Percentiles rank a stretch among this genome's conserved stretches.
Evolutionary conservation across 2,329 filamentous ascomycete species (phyloP).

Genomic region (Fusarium sp.): DNA sequence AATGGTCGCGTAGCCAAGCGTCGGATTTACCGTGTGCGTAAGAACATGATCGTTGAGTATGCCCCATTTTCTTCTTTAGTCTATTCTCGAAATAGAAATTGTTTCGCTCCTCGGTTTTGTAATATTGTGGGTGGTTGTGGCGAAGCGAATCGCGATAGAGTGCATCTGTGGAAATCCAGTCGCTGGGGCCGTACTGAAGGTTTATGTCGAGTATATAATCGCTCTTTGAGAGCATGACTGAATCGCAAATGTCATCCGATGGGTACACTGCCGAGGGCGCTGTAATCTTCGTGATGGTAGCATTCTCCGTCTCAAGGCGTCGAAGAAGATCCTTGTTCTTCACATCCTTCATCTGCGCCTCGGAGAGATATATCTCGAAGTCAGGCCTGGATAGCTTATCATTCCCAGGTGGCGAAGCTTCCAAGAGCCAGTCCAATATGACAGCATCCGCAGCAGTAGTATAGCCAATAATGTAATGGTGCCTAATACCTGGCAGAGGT

Average conservation of each 20-base stretch:
- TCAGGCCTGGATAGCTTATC: neutral
- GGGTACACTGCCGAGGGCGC: accelerated
- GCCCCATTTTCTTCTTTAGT: neutral
- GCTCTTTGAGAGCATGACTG: neutral
- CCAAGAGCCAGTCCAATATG: neutral
- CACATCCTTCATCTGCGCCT: neutral
- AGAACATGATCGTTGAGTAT: neutral
- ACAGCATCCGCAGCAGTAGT: neutral
- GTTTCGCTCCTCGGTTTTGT: neutral
- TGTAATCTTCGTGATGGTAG: accelerated
- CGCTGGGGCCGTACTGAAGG: neutral
- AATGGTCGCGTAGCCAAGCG: neutral
- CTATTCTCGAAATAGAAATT: neutral
- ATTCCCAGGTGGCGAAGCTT: accelerated
- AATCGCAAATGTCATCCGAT: neutral
- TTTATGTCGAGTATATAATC: conserved; percentile 9
- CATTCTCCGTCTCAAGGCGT: neutral
- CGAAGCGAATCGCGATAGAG: conserved; percentile 13
- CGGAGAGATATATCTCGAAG: neutral
- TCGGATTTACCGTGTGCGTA: conserved; percentile 3
- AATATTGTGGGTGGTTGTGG: neutral
- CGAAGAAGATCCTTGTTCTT: neutral
- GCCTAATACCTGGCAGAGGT: neutral
- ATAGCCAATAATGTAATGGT: neutral
- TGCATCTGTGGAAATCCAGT: neutral